Conservation (phyloP, 495 filamentous ascomycete species). For the Tuber brumale region DNA sequence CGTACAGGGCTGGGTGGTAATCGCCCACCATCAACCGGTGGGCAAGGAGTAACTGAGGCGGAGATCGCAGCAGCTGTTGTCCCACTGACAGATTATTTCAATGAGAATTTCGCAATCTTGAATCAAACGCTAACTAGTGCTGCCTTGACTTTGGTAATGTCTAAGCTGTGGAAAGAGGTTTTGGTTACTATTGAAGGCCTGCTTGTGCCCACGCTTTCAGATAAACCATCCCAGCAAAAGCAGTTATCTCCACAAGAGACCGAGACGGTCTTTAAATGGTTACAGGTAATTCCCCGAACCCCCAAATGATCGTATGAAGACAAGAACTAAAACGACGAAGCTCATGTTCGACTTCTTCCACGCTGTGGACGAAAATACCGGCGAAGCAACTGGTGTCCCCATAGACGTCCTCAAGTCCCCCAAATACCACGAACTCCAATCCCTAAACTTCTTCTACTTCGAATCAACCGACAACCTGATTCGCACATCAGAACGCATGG, state of each 20-base stretch:
- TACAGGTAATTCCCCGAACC: conserved; percentile 44
- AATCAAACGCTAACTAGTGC: conserved; percentile 87
- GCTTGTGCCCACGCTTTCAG: conserved; percentile 87
- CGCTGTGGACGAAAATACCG: conserved; percentile 76
- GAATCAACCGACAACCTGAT: conserved; percentile 87
- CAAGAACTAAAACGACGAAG: conserved; percentile 43
- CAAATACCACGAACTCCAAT: conserved; percentile 96
- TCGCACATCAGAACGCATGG: conserved; percentile 90
- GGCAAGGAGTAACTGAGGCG: conserved; percentile 55
- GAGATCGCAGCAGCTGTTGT: conserved; percentile 77
- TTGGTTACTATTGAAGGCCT: conserved; percentile 82
- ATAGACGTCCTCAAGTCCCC: conserved; percentile 86
- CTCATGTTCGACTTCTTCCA: conserved; percentile 93
- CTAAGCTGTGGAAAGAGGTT: conserved; percentile 95
- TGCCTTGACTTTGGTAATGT: conserved; percentile 97
- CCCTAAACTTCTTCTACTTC: conserved; percentile 97
- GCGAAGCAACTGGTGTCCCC: conserved; percentile 79
- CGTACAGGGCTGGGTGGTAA: conserved; percentile 44
- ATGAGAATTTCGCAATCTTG: conserved; percentile 99
- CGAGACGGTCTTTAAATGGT: conserved; percentile 92
- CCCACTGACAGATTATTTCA: conserved; percentile 92
- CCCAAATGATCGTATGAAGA: conserved; percentile 7
- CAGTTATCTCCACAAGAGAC: conserved; percentile 83
- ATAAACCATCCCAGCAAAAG: conserved; percentile 85
- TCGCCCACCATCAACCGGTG: conserved; percentile 51